Evolutionary conservation across 345 rosid genomes (phyloP).

Genomic region (Hirschfeldia incana): DNA sequence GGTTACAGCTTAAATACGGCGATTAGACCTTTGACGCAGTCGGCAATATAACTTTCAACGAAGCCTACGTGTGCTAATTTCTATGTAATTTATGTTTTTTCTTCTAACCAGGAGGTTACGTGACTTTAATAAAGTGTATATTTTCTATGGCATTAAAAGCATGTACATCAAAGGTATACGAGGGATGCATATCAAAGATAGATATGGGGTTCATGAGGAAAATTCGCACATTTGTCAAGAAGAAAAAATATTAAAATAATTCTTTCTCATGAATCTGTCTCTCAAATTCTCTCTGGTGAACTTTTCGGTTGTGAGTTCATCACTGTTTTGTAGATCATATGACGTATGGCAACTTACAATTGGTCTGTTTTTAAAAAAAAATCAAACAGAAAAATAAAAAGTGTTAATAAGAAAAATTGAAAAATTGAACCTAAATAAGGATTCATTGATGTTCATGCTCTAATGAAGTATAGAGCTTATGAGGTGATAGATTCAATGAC

Average conservation of each 20-base stretch:
- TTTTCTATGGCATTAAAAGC: background rate
- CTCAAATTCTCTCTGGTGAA: too few species aligned
- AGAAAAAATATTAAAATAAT: too few species aligned
- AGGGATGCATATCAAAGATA: too few species aligned
- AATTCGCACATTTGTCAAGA: too few species aligned
- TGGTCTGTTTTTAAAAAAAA: background rate
- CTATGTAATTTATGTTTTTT: slow-evolving; percentile 14
- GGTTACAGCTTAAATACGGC: slow-evolving; percentile 33
- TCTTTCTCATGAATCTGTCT: background rate
- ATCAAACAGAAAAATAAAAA: too few species aligned
- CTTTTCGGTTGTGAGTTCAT: too few species aligned
- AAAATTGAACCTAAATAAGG: too few species aligned
- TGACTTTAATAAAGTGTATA: slow-evolving; percentile 7
- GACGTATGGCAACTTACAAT: too few species aligned
- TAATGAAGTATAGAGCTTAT: background rate
- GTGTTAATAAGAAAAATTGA: too few species aligned
- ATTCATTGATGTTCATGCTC: too few species aligned
- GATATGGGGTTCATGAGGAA: too few species aligned
- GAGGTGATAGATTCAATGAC: background rate
- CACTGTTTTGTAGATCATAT: too few species aligned
- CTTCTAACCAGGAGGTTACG: background rate
- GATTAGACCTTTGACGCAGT: slow-evolving; percentile 30
- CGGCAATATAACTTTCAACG: slow-evolving; percentile 12
- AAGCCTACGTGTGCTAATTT: slow-evolving; percentile 15
- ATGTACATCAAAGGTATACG: background rate